Percentiles rank a stretch among this genome's conserved stretches.
Evolutionary conservation across 2,329 filamentous ascomycete species (phyloP).

Genomic region (Davidsoniella eucalypti): DNA sequence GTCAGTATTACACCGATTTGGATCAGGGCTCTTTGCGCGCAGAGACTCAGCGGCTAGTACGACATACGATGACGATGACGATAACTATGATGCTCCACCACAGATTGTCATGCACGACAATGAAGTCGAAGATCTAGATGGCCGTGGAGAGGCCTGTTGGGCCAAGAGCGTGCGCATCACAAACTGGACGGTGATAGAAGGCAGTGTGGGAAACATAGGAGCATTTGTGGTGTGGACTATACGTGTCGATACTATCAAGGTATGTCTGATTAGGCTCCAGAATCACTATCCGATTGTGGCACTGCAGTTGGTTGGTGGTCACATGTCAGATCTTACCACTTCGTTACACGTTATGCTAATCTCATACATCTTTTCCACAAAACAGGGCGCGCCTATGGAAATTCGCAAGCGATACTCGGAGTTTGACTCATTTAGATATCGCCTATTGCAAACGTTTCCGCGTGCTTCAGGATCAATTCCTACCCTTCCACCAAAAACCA

Average conservation of each 20-base stretch:
- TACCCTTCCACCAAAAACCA: slow-evolving; percentile 76
- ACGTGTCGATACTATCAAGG: slow-evolving; percentile 68
- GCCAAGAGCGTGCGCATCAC: slow-evolving; percentile 44
- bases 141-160: slow-evolving; percentile 44
- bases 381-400: slow-evolving; percentile 41
- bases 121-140: slow-evolving; percentile 34
- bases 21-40: background rate
- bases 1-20: background rate
- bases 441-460: slow-evolving; percentile 66
- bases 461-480: slow-evolving; percentile 74
- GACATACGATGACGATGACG: background rate
- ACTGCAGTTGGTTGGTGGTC: background rate
- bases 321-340: background rate
- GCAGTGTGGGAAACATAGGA: slow-evolving; percentile 45
- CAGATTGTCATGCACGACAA: slow-evolving; percentile 48
- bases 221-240: slow-evolving; percentile 95
- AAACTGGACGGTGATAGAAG: slow-evolving; percentile 40
- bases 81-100: slow-evolving; percentile 19
- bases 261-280: slow-evolving; percentile 26
- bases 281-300: too few species aligned
- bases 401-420: slow-evolving; percentile 74
- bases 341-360: background rate
- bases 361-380: background rate
- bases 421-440: slow-evolving; percentile 66
- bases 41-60: background rate